These are phyloP conservation scores for Tarenaya hassleriana DNA, from an alignment of 345 rosid genomes.

Conservation along the genomic window DNA sequence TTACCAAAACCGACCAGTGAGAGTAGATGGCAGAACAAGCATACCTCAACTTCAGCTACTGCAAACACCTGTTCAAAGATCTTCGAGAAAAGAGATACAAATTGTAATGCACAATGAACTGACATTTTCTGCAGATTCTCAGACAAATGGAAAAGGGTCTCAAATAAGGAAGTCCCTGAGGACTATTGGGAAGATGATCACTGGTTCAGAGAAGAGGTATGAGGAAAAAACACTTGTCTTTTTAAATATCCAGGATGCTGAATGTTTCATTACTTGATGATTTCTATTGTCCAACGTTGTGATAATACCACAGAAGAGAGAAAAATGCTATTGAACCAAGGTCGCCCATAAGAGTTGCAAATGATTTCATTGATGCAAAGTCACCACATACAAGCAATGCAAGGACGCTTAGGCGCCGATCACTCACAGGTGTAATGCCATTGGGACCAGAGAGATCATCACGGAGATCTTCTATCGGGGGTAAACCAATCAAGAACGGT, in stretches of 20 bases:
- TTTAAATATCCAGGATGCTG: not conserved
- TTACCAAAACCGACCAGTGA: constrained; percentile 30
- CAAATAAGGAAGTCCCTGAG: constrained; percentile 77
- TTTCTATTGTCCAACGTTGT: not conserved
- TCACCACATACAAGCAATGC: constrained; percentile 43
- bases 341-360: constrained; percentile 33
- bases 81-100: constrained; percentile 40
- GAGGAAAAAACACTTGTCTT: constrained; percentile 3
- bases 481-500: constrained; percentile 48
- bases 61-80: constrained; percentile 49
- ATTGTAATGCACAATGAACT: constrained; percentile 27
- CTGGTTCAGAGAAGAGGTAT: constrained; percentile 79
- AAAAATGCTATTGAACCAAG: constrained; percentile 32
- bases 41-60: constrained; percentile 48
- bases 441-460: constrained; percentile 42
- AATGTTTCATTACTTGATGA: not conserved
- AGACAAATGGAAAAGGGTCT: constrained; percentile 53
- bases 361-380: constrained; percentile 28
- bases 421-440: constrained; percentile 55
- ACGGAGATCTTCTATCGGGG: constrained; percentile 77
- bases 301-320: constrained; percentile 21
- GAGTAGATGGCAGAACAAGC: constrained; percentile 41
- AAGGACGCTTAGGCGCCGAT: constrained; percentile 58
- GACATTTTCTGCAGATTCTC: constrained; percentile 39
- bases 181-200: constrained; percentile 77